These are phyloP conservation scores for Hyaloperonospora brassicae DNA, from an alignment of 352 stramenopile species.

Conservation along the genomic window DNA sequence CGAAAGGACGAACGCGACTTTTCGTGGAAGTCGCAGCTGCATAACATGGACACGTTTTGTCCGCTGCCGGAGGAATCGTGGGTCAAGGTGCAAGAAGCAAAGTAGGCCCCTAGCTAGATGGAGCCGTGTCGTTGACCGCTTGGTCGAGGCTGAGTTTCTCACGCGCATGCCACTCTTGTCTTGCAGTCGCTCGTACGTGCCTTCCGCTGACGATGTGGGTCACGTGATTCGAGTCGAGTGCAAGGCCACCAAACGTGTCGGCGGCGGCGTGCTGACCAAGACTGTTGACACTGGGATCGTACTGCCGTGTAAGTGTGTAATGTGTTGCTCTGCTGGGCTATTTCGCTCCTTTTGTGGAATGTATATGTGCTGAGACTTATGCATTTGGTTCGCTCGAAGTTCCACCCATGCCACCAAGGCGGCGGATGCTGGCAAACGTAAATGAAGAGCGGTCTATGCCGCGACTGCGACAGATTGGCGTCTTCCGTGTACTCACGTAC, in stretches of 20 bases:
- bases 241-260: conserved; percentile 48
- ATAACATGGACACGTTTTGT: conserved; percentile 53
- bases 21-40: conserved; percentile 53
- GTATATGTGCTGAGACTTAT: conserved; percentile 21
- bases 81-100: conserved; percentile 57
- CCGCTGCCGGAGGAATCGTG: conserved; percentile 44
- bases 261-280: conserved; percentile 54
- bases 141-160: conserved; percentile 25
- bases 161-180: conserved; percentile 27
- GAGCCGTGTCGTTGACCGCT: conserved; percentile 18
- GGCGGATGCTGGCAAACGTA: conserved; percentile 77
- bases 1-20: conserved; percentile 13
- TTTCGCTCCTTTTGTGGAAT: conserved; percentile 3
- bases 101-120: conserved; percentile 35
- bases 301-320: conserved; percentile 63
- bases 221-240: conserved; percentile 79
- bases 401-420: conserved; percentile 58
- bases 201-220: conserved; percentile 56
- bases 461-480: conserved; percentile 66
- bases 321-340: conserved; percentile 19
- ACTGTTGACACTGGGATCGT: conserved; percentile 80
- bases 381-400: conserved; percentile 40
- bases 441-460: conserved; percentile 67
- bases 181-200: conserved; percentile 59
- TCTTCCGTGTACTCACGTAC: conserved; percentile 85